These are phyloP conservation scores for Typha latifolia DNA, from an alignment of 176 grass and related monocot species.

Conservation along the genomic window DNA sequence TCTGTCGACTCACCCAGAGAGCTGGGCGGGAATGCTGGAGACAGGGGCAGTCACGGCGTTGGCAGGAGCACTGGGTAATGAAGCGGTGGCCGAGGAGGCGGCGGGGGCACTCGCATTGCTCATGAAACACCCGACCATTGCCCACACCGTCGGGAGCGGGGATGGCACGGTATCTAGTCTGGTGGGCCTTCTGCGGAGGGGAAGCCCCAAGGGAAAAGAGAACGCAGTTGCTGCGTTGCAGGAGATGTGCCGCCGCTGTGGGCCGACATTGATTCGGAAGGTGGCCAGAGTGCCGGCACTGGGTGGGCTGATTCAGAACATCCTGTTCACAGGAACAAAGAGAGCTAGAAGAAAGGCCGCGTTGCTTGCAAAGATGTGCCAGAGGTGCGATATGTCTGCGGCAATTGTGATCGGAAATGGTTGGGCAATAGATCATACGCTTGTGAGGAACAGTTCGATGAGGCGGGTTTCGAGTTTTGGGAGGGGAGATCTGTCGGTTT, in stretches of 20 bases:
- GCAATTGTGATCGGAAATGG: slow-evolving; percentile 31
- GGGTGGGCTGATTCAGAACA: slow-evolving; percentile 50
- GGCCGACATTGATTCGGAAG: slow-evolving; percentile 37
- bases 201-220: slow-evolving; percentile 89
- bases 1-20: slow-evolving; percentile 84
- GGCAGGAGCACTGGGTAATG: slow-evolving; percentile 56
- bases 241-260: slow-evolving; percentile 70
- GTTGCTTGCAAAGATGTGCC: slow-evolving; percentile 72
- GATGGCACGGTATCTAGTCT: slow-evolving; percentile 58
- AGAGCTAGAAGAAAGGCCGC: slow-evolving; percentile 81
- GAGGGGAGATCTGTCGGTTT: slow-evolving; percentile 16
- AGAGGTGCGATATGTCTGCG: slow-evolving; percentile 41
- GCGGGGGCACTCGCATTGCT: slow-evolving; percentile 81
- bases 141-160: slow-evolving; percentile 48
- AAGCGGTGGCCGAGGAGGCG: slow-evolving; percentile 79
- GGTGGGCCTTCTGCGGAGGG: slow-evolving; percentile 64
- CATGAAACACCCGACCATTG: slow-evolving; percentile 54
- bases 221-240: slow-evolving; percentile 89
- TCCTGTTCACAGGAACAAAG: slow-evolving; percentile 64
- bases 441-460: slow-evolving; percentile 31
- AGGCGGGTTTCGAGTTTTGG: slow-evolving; percentile 9
- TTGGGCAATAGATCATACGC: slow-evolving; percentile 38
- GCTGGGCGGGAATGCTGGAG: slow-evolving; percentile 61
- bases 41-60: slow-evolving; percentile 48
- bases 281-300: slow-evolving; percentile 51